Base-by-base conservation (phyloP, 2,329 filamentous ascomycete genomes). In the Fusarium fracticaudum region DNA sequence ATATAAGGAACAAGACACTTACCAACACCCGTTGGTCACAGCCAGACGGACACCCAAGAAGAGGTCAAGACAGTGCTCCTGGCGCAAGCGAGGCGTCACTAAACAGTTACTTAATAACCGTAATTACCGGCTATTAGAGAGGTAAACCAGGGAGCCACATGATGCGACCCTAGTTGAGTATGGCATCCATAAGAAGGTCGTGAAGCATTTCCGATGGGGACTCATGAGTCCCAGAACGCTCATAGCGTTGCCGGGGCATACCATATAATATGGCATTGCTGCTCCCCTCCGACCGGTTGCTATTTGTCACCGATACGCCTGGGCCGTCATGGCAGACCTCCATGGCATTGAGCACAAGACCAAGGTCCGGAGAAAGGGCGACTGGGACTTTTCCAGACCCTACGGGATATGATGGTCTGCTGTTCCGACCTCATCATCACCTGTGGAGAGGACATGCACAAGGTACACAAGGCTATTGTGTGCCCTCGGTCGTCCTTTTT, bases 341-440 rank as follows among this genome's bases (percentile, higher is more conserved):
- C 38, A 22, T 20, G 12, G 40, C 12, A 41, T 41, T 5, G n/a
- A 44, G 22, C 9, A 43, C 41, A 43, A 43, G 41, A 43, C n/a
- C 41, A 43, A 43, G 22, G 9, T n/a, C 8, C 9, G n/a, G 4
- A n/a, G 9, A 17, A 43, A 43, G 14, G 41, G 22, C 14, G 41
- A n/a, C 6, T 43, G 22, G 22, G n/a, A n/a, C 41, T 6, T 43
- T 43, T 17, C 22, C 40, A 43, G 22, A 33, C 33, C 33, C 33
- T 7, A 33, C 33, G 33, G 33, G 33, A 14, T 0, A 41, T 41
- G 13, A n/a, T 41, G 40, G 13, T 41, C 40, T 41, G 40, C 22
- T 41, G 6, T 41, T 41, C 22, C 0, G 13, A n/a, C 0, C 22
- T 15, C 40, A 41, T 0, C 7, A 41, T 41, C 20, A 41, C 38